Base-by-base conservation (phyloP, 805 yeast genomes). In the Yarrowia porcina region DNA sequence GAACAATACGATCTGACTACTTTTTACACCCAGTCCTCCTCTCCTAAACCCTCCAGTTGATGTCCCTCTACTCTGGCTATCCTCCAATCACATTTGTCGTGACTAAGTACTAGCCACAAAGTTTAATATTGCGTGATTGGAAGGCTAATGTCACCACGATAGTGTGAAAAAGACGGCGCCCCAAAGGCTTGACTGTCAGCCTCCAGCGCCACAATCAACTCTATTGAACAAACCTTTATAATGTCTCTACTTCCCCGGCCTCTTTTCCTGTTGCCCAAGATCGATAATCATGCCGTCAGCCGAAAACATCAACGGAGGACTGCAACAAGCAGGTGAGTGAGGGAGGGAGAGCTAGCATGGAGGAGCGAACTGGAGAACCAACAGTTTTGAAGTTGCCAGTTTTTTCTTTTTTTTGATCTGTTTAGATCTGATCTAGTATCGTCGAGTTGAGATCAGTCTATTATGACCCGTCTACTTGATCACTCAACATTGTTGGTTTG, bases 181-280 rank as follows among this genome's bases (percentile, higher is more conserved):
- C 36, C 39, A 30, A 20, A 21, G 61, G 61, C 49, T 56, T 39
- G 38, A 28, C 15, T 32, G 49, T 56, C 61, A 56, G 61, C 61
- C 61, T 56, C 61, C 61, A 41, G 47, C 47, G 61, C 61, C 61
- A 56, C 61, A 56, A 56, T 56, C 49, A 56, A 56, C 61, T 56
- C 61, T 56, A 56, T 39, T 56, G 61, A 39, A 20, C 39, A 56
- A 56, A 41, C 49, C 38, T 56, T 41, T 56, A 39, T 56, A 39
- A 56, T 39, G 49, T 56, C 60, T 25, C 27, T 6, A n/a, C 32
- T 35, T 23, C 45, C 42, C 60, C 44, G 18, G 47, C 27, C 28
- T 20, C 15, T 27, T 32, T 23, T 11, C 21, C 15, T 32, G 27
- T 39, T 23, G 11, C 38, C 39, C 36, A 20, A 39, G 49, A 52